Evolutionary conservation across 441 rosid genomes (phyloP), one percentile per base, ranked within the genome.

Genomic region (Francoa sonchifolia): DNA sequence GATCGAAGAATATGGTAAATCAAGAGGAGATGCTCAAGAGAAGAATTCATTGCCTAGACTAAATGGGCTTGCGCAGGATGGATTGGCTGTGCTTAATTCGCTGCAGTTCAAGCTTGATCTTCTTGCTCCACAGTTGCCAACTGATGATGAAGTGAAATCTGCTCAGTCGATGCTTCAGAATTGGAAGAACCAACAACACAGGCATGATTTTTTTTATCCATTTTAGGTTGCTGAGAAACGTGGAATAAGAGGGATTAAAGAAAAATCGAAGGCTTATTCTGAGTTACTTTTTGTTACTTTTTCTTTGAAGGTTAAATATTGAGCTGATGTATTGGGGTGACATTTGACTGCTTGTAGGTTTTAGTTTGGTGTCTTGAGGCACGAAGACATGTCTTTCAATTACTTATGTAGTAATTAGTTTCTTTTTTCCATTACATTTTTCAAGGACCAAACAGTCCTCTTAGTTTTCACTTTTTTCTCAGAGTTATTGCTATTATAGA

Each of bases 61-160:
- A 43, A 89, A 84, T 34, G 88, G 83, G 1, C 59, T 89, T 51
- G 83, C 92, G 2, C 92, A 84, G 50, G 97, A 89, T 37, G 81
- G 83, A 13, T 68, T 84, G 56, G 73, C 88, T 57, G 47, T 73
- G 44, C 89, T 89, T 31, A 77, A 75, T 51, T 77, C 92, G 4
- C 63, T 84, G 38, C 82, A 71, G 32, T 84, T 77, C 58, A 71
- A 75, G 54, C 71, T 89, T 2, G 94, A 89, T 71, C 88, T 84
- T 28, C 88, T 84, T 3, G 71, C 88, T 0, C 94, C 95, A 0
- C 89, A 89, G 61, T 76, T 84, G 23, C 92, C 82, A n/a, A 53
- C 76, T 33, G 58, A 61, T 19, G 73, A 75, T n/a, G 72, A 67
- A 52, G 67, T 77, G 12, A 65, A 74, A 23, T 70, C 88, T n/a